These are phyloP conservation scores for Linanthus parryae DNA, from an alignment of 148 eudicot species.

Conservation along the genomic window DNA sequence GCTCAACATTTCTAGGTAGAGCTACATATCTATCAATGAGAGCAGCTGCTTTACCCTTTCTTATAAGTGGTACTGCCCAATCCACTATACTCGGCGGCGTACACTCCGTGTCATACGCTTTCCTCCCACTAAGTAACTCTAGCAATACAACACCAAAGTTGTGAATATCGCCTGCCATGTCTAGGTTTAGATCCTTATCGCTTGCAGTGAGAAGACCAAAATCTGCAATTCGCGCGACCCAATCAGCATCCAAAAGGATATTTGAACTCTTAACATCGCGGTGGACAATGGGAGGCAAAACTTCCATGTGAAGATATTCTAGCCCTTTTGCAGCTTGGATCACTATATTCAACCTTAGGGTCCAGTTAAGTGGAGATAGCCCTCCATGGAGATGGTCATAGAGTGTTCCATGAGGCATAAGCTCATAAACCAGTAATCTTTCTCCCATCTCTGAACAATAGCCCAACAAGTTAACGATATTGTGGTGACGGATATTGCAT, in stretches of 20 bases:
- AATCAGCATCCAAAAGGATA: constrained; percentile 75
- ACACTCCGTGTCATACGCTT: constrained; percentile 71
- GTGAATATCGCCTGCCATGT: constrained; percentile 61
- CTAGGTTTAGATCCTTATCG: constrained; percentile 43
- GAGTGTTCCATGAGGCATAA: constrained; percentile 86
- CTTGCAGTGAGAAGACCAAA: constrained; percentile 53
- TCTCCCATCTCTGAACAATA: constrained; percentile 98
- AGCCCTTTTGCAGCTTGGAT: constrained; percentile 91
- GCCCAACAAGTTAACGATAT: constrained; percentile 86
- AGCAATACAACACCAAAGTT: constrained; percentile 76
- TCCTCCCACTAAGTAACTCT: constrained; percentile 88
- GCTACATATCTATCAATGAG: constrained; percentile 66
- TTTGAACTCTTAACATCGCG: constrained; percentile 81
- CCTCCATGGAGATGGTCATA: constrained; percentile 93
- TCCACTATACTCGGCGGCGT: constrained; percentile 66
- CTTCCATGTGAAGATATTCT: constrained; percentile 76
- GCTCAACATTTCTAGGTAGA: constrained; percentile 90
- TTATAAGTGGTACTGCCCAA: constrained; percentile 82
- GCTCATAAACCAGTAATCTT: constrained; percentile 87
- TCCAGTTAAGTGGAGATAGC: constrained; percentile 77
- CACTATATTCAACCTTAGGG: constrained; percentile 56
- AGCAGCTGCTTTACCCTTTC: constrained; percentile 70
- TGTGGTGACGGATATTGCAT: constrained; percentile 63
- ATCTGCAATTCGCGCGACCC: constrained; percentile 79
- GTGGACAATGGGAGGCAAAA: constrained; percentile 67